Percentiles rank a stretch among this genome's conserved stretches.
Conservation (phyloP, 2,329 filamentous ascomycete genomes). For the Alternaria ethzedia region DNA sequence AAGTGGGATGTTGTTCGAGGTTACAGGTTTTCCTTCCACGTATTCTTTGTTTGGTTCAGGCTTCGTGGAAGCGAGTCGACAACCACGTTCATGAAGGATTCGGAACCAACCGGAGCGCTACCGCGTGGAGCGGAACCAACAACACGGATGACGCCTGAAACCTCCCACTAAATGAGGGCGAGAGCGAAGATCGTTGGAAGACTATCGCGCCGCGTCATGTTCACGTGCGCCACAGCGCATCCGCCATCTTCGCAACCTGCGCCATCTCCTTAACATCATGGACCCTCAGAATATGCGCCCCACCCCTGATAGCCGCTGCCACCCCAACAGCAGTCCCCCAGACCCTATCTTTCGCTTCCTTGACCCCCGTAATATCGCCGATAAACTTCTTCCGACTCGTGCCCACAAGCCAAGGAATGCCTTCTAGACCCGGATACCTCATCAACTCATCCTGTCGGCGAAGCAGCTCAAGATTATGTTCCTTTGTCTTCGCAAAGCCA, state of each 20-base stretch:
- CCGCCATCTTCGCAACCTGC: slow-evolving; percentile 82
- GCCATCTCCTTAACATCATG: slow-evolving; percentile 90
- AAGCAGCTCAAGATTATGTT: slow-evolving; percentile 83
- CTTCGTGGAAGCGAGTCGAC: not conserved
- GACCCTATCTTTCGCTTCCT: slow-evolving; percentile 70
- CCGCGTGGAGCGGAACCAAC: not conserved
- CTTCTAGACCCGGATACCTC: slow-evolving; percentile 59
- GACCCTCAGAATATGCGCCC: slow-evolving; percentile 89
- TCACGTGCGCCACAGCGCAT: slow-evolving; percentile 78
- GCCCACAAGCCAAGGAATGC: slow-evolving; percentile 87
- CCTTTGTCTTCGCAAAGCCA: slow-evolving; percentile 85
- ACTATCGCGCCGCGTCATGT: not conserved
- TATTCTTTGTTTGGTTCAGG: not conserved
- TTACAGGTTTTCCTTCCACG: not conserved
- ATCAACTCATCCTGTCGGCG: slow-evolving; percentile 67
- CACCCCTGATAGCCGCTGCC: slow-evolving; percentile 81
- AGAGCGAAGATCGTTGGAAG: not conserved
- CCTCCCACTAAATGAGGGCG: not conserved
- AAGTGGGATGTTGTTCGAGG: not conserved
- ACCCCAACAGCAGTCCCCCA: slow-evolving; percentile 92
- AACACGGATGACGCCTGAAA: not conserved
- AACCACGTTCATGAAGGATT: not conserved
- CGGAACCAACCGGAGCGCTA: not conserved
- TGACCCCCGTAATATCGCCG: slow-evolving; percentile 78
- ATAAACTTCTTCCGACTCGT: slow-evolving; percentile 90